Evolutionary conservation across 441 rosid species (phyloP).

Genomic region (Pelargonium citronellum): DNA sequence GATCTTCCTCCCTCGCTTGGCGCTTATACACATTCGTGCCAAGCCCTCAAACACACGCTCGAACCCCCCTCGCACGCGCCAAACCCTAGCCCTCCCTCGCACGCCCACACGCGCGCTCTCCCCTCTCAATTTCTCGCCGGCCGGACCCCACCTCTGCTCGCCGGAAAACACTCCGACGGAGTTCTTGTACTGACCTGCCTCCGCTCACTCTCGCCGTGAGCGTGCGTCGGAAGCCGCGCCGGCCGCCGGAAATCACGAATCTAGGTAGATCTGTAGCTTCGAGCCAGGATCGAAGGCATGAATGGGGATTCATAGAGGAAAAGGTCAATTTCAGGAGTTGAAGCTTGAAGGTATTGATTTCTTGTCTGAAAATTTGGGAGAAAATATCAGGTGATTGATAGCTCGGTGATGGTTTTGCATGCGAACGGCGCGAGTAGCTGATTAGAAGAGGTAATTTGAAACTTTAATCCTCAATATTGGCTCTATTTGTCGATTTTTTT

Average conservation of each 20-base stretch:
- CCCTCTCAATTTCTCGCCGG: constrained; percentile 14
- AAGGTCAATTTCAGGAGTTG: constrained; percentile 11
- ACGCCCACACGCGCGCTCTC: constrained; percentile 29
- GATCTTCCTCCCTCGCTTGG: constrained; percentile 23
- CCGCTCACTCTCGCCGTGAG: constrained; percentile 14
- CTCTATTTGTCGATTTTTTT: constrained; percentile 4
- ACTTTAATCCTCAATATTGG: neutral
- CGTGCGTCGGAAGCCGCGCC: neutral
- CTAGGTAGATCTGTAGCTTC: neutral
- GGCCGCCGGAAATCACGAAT: constrained; percentile 2
- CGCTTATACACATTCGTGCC: constrained; percentile 46
- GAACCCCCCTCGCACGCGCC: constrained; percentile 60
- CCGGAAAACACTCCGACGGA: constrained; percentile 24
- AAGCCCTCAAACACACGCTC: constrained; percentile 51
- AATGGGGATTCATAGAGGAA: neutral
- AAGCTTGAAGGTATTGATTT: neutral
- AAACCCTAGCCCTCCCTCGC: constrained; percentile 48
- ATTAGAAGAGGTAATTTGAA: constrained; percentile 21
- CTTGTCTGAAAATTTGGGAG: constrained; percentile 10
- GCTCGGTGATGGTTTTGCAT: constrained; percentile 20
- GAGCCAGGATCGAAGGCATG: neutral
- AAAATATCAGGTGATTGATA: neutral
- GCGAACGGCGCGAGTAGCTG: constrained; percentile 25
- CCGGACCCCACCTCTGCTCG: constrained; percentile 30
- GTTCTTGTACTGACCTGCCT: neutral